phyloP scores from a whole-genome alignment of 2,329 filamentous ascomycete species.

The Colletotrichum spinosum region DNA sequence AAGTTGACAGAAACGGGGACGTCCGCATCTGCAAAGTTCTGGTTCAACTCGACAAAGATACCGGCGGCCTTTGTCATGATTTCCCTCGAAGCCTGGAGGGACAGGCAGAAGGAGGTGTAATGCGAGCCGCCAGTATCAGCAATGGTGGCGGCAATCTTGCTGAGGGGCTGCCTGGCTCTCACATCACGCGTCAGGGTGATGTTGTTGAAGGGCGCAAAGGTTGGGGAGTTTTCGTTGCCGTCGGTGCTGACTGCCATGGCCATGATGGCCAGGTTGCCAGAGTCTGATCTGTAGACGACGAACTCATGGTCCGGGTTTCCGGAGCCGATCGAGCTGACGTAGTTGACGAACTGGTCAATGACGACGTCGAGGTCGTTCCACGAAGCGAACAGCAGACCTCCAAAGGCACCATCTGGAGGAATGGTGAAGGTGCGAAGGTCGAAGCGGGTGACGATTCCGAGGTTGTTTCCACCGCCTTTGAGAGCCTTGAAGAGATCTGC shows the following conservation, averaged over 20 bases:
- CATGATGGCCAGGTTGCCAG: conserved; percentile 12
- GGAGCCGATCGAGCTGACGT: conserved; percentile 4
- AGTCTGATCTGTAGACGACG: conserved; percentile 14
- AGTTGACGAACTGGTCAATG: conserved; percentile 12
- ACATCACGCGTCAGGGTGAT: conserved; percentile 19
- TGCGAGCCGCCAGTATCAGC: conserved; percentile 22
- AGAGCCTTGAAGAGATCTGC: conserved; percentile 59
- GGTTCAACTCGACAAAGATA: conserved; percentile 14
- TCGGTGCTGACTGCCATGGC: conserved; percentile 20
- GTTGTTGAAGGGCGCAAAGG: conserved; percentile 14
- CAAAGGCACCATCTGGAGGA: conserved; percentile 14
- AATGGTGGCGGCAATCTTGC: conserved; percentile 16
- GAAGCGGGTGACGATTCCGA: conserved; percentile 54
- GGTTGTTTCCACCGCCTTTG: conserved; percentile 61
- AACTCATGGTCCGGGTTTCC: conserved; percentile 27
- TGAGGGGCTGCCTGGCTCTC: conserved; percentile 4
- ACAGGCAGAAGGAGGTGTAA: conserved; percentile 22
- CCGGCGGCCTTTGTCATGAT: conserved; percentile 22
- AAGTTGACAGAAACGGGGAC: conserved; percentile 34
- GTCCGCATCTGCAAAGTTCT: not conserved
- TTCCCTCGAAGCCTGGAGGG: conserved; percentile 1
- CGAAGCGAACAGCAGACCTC: conserved; percentile 13
- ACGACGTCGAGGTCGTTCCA: conserved; percentile 15
- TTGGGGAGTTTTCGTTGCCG: conserved; percentile 19
- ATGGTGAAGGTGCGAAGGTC: conserved; percentile 40